A percentile compares a stretch with the other conserved stretches of the same genome.
Evolutionary conservation across 441 rosid species (phyloP).

Genomic region (Pelargonium hybrid): DNA sequence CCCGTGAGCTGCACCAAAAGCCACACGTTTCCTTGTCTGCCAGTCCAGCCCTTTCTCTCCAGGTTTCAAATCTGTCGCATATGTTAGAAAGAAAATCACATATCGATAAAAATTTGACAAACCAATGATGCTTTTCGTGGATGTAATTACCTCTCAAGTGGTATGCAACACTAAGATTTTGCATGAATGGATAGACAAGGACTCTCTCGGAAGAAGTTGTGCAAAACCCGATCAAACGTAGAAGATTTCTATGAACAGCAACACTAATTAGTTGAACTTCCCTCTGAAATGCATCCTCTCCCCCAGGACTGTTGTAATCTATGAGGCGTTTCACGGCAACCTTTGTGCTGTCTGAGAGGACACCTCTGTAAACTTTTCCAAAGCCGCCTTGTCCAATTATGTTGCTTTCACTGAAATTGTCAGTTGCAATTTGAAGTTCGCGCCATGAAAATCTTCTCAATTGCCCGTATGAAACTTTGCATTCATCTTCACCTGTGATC

Average conservation of each 20-base stretch:
- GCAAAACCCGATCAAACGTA: conserved; percentile 42
- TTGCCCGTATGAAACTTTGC: conserved; percentile 36
- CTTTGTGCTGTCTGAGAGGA: conserved; percentile 36
- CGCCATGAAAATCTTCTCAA: conserved; percentile 44
- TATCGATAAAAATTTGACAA: neutral
- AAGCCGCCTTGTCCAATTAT: conserved; percentile 56
- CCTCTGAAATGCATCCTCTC: conserved; percentile 46
- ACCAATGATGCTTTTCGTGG: neutral
- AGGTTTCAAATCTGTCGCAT: conserved; percentile 31
- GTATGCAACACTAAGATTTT: conserved; percentile 43
- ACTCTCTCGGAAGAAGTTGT: conserved; percentile 39
- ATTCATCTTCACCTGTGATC: conserved; percentile 38
- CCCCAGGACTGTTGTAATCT: conserved; percentile 38
- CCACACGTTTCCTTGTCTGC: conserved; percentile 37
- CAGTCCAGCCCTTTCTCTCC: conserved; percentile 45
- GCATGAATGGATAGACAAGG: conserved; percentile 54
- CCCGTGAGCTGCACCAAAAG: conserved; percentile 45
- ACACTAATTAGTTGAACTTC: conserved; percentile 46
- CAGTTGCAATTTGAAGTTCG: conserved; percentile 42
- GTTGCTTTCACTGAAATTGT: conserved; percentile 46
- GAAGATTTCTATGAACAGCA: conserved; percentile 48
- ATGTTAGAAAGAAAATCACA: neutral
- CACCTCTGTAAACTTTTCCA: conserved; percentile 53
- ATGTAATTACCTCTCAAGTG: conserved; percentile 37
- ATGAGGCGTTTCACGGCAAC: conserved; percentile 51